Percentiles rank a stretch among this genome's conserved stretches.
Evolutionary conservation across 208 protist species (phyloP).

Genomic region (Acanthamoeba royreba): DNA sequence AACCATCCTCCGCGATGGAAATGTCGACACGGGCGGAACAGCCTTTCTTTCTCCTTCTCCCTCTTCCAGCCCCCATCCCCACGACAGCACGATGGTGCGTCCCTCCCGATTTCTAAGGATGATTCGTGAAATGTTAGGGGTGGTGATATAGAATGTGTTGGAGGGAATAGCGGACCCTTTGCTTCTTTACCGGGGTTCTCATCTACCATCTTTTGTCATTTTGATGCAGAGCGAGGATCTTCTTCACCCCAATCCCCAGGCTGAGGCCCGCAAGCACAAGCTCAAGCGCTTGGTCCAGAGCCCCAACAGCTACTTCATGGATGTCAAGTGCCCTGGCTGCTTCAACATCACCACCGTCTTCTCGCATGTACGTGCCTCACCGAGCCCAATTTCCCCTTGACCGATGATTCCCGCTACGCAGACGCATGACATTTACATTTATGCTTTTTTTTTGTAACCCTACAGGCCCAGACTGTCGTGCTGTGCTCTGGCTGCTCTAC

Average conservation of each 20-base stretch:
- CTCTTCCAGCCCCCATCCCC: not conserved
- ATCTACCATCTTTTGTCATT: not conserved
- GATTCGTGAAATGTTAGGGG: not conserved
- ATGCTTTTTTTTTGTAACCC: not conserved
- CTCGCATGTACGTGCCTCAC: conserved; percentile 83
- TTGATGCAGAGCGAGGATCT: conserved; percentile 83
- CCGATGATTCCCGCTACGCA: too few relatives aligned
- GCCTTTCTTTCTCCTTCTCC: conserved; percentile 3
- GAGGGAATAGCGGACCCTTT: not conserved
- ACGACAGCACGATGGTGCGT: conserved; percentile 8
- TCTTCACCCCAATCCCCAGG: conserved; percentile 92
- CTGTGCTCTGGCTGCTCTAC: conserved; percentile 94
- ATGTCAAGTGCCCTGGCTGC: conserved; percentile 98
- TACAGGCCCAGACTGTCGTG: conserved; percentile 92
- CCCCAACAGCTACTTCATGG: conserved; percentile 99
- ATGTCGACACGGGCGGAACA: not conserved
- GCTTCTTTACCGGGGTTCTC: not conserved
- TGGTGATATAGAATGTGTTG: not conserved
- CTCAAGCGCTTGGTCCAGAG: conserved; percentile 98
- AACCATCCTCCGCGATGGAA: too few relatives aligned
- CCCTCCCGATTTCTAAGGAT: not conserved
- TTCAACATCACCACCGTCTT: conserved; percentile 95
- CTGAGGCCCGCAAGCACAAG: conserved; percentile 97
- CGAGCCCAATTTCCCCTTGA: too few relatives aligned
- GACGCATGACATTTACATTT: not conserved